Conservation (phyloP, 768 basidiomycete species). For the Termitomyces sp. region DNA sequence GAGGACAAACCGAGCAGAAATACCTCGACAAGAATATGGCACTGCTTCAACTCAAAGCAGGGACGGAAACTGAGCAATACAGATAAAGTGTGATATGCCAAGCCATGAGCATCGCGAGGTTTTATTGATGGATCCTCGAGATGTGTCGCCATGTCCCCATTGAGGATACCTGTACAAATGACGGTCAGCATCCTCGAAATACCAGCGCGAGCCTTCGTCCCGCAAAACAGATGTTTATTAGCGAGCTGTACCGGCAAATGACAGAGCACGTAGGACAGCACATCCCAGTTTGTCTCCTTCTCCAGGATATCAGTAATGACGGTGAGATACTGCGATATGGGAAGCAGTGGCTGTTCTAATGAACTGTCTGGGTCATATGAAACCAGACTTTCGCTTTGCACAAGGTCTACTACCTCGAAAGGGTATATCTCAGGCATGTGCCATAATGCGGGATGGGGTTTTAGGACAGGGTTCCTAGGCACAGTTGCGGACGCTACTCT, state of each 20-base stretch:
- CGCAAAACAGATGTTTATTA: slow-evolving; percentile 97
- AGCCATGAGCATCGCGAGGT: slow-evolving; percentile 78
- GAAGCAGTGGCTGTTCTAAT: slow-evolving; percentile 49
- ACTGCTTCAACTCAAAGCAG: slow-evolving; percentile 67
- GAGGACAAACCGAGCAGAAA: slow-evolving; percentile 62
- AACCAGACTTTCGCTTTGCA: slow-evolving; percentile 66
- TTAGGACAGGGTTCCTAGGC: slow-evolving; percentile 26
- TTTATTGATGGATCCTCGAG: slow-evolving; percentile 61
- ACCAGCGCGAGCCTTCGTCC: slow-evolving; percentile 67
- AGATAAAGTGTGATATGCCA: slow-evolving; percentile 84
- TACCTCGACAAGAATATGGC: slow-evolving; percentile 70
- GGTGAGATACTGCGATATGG: slow-evolving; percentile 70
- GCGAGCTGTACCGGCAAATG: slow-evolving; percentile 88
- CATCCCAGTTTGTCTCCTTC: slow-evolving; percentile 84
- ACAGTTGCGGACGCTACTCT: slow-evolving; percentile 28
- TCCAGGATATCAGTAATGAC: slow-evolving; percentile 65
- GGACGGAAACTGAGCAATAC: slow-evolving; percentile 85
- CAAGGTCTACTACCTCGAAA: slow-evolving; percentile 51
- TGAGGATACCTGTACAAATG: slow-evolving; percentile 65
- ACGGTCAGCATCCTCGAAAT: slow-evolving; percentile 61
- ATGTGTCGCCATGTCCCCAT: slow-evolving; percentile 51
- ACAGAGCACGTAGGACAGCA: slow-evolving; percentile 87
- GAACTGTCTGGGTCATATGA: slow-evolving; percentile 58
- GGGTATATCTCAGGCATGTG: slow-evolving; percentile 61
- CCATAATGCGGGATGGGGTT: slow-evolving; percentile 57